Base-by-base conservation (phyloP, 202 grass and related monocot species). In the Carex arenaria region DNA sequence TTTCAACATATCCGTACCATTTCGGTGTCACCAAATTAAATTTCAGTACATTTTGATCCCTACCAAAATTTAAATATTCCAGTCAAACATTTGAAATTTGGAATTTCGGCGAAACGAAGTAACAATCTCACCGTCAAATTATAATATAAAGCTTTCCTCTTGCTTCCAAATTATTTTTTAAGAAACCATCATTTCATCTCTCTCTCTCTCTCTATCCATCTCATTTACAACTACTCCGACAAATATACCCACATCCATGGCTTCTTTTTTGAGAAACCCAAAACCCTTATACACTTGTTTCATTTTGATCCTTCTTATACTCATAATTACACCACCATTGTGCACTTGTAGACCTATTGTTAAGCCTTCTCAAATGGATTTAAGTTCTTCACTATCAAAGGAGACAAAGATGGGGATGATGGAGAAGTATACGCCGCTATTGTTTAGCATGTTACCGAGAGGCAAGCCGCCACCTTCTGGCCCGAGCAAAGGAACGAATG, bases 401-500 rank as follows among this genome's bases (percentile, higher is more conserved):
- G 61, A 69, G 40, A 82, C 23, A 4, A 82, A 53, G 7, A 47
- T 69, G 15, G 68, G 7, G 49, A 0, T 76, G 18, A 38, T 31
- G 56, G 51, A 73, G 82, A 63, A 84, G 82, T 84, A 84, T 20
- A 64, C 52, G 20, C 32, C 68, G 5, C 19, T 84, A 60, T 28
- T 91, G 80, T 80, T 91, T 3, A 59, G 31, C 7, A 87, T 55
- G 78, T 89, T 89, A 53, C 90, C 85, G 7, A 64, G 90, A 42
- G 83, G 57, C 14, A 83, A 49, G 65, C 0, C 36, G 6, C 77
- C 72, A 7, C 90, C 87, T 2, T 92, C 90, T 0, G 78, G 26
- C 2, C 90, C 90, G 14, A 89, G 90, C 69, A 61, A 72, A n/a
- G 76, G 85, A 30, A 89, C 87, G 43, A 92, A 91, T 78, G 82